phyloP scores from a whole-genome alignment of 805 yeast species.

The Candida tallmaniae region DNA sequence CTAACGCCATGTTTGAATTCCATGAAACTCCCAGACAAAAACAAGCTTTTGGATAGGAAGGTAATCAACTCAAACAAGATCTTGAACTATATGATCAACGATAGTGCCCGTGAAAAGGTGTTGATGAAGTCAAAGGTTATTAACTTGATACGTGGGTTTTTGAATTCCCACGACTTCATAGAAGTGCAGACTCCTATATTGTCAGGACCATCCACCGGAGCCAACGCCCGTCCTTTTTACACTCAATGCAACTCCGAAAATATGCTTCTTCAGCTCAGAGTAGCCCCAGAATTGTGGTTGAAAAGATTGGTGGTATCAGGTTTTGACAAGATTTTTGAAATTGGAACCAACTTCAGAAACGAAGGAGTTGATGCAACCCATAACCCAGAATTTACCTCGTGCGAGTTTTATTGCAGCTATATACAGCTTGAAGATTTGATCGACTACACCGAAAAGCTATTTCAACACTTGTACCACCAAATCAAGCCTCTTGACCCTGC shows the following conservation, averaged over 20 bases:
- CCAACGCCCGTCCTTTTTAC: conserved; percentile 82
- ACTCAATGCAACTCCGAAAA: conserved; percentile 38
- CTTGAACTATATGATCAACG: conserved; percentile 65
- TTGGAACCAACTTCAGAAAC: conserved; percentile 82
- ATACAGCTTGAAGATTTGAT: conserved; percentile 65
- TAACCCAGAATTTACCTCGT: conserved; percentile 88
- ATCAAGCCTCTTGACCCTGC: no score
- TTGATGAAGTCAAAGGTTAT: conserved; percentile 53
- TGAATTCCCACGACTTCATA: conserved; percentile 52
- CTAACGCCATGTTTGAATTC: conserved; percentile 59
- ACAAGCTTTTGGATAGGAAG: conserved; percentile 49
- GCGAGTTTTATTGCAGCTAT: conserved; percentile 82
- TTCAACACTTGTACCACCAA: conserved; percentile 35
- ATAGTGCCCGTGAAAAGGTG: conserved; percentile 42
- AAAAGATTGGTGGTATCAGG: conserved; percentile 82
- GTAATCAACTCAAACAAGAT: conserved; percentile 65
- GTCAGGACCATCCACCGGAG: conserved; percentile 75
- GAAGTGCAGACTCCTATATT: conserved; percentile 91
- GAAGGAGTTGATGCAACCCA: conserved; percentile 93
- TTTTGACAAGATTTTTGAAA: conserved; percentile 79
- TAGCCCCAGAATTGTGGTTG: conserved; percentile 95
- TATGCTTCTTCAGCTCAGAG: conserved; percentile 51
- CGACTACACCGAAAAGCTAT: conserved; percentile 54
- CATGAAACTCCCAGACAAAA: conserved; percentile 51
- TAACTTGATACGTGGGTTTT: conserved; percentile 51